Evolutionary conservation across 2,329 filamentous ascomycete genomes (phyloP).

Genomic region (Cladophialophora chaetospira): DNA sequence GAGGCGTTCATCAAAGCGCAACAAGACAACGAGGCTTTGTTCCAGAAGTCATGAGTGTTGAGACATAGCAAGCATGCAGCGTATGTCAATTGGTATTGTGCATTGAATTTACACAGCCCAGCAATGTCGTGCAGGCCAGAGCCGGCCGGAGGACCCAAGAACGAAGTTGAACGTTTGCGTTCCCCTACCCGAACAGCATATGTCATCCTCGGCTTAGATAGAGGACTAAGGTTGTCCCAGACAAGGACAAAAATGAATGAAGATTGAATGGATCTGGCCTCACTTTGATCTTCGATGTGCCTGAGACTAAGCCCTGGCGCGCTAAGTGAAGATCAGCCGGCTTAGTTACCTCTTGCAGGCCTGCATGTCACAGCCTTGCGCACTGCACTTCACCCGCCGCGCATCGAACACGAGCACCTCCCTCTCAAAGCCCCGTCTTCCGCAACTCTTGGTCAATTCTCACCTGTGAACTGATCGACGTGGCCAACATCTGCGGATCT

Average conservation of each 20-base stretch:
- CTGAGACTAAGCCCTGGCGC: background rate
- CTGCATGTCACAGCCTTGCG: background rate
- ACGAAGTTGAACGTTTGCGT: background rate
- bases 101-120: slow-evolving; percentile 10
- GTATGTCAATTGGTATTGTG: slow-evolving; percentile 19
- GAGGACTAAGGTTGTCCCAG: background rate
- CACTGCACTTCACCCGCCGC: background rate
- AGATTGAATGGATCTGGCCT: background rate
- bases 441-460: too few species aligned
- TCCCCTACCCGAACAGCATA: slow-evolving; percentile 1
- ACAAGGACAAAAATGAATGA: slow-evolving; percentile 5
- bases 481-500: background rate
- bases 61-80: slow-evolving; percentile 5
- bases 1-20: slow-evolving; percentile 96
- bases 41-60: slow-evolving; percentile 46
- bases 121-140: background rate
- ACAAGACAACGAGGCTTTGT: slow-evolving; percentile 89
- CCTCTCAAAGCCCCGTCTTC: too few species aligned
- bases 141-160: background rate
- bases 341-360: too few species aligned
- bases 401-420: too few species aligned
- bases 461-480: background rate
- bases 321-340: background rate
- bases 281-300: too few species aligned
- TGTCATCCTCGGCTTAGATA: slow-evolving; percentile 14